Evolutionary conservation across 768 basidiomycete species (phyloP), one percentile per base, ranked within the genome.

Genomic region (Exidia glandulosa): DNA sequence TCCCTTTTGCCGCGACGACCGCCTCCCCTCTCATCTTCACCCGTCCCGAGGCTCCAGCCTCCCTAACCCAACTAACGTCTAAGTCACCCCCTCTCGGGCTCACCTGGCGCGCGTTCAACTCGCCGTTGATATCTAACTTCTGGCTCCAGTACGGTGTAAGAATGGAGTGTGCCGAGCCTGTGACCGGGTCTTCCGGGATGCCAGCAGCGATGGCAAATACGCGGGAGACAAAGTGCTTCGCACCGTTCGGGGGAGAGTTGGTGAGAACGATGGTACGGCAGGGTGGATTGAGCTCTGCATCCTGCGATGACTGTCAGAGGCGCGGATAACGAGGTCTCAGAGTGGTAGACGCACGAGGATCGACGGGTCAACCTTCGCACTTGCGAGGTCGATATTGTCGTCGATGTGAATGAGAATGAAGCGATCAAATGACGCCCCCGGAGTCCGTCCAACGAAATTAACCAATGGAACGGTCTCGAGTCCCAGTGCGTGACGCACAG

Each of bases 81-180:
- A 82, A 59, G 23, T 75, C 69, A 1, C 81, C 82, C 13, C 80
- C 79, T 48, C 82, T 68, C 3, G 65, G 63, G 66, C 83, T 82
- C 25, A 83, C 81, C 65, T 81, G 79, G 60, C 68, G 78, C 4
- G 79, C 79, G n/a, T 65, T 63, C 32, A 79, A 71, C 59, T 75
- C 70, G 14, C 30, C 10, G 13, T 31, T 27, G 14, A n/a, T n/a
- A n/a, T 27, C 50, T 25, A 54, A 25, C 9, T 27, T 14, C 25
- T 54, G 14, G 50, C 70, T 71, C 78, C 81, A 83, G 61, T 82
- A 82, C 2, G 81, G 81, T 2, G 65, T 71, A 33, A 80, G 60
- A 37, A 82, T 58, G 52, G 75, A 75, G 63, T 83, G 82, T 0
- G 81, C 79, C 36, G 78, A 78, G 14, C 81, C 82, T 60, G 80